A percentile compares a stretch with the other conserved stretches of the same genome.
Evolutionary conservation across 371 early-diverging fungal genomes (phyloP).

Genomic region (Zancudomyces culisetae): DNA sequence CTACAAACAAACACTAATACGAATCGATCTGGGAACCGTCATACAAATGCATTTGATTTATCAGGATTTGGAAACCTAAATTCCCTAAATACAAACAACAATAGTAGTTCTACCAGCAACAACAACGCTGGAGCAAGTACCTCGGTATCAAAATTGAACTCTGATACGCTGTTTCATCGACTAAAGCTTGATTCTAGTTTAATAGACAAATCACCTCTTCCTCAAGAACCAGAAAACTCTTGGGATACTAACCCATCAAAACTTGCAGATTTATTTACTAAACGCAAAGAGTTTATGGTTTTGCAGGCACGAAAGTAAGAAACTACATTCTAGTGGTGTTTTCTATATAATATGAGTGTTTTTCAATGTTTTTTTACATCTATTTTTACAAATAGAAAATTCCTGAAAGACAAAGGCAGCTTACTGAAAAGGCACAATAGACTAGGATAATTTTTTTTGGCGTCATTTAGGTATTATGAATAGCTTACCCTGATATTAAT

Average conservation of each 20-base stretch:
- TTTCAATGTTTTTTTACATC: too few relatives aligned
- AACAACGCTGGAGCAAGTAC: conserved; percentile 1
- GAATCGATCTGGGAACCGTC: too few relatives aligned
- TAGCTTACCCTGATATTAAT: too few relatives aligned
- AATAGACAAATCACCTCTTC: conserved; percentile 9
- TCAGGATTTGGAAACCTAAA: not conserved
- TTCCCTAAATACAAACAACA: not conserved
- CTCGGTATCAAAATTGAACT: conserved; percentile 7
- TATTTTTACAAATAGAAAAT: too few relatives aligned
- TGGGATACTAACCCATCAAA: conserved; percentile 60
- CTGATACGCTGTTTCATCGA: conserved; percentile 13
- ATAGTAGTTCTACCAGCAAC: not conserved
- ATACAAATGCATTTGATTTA: conserved; percentile 4
- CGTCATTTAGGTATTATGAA: too few relatives aligned
- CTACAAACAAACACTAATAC: too few relatives aligned
- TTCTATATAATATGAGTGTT: too few relatives aligned
- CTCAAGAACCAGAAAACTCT: conserved; percentile 41
- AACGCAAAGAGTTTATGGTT: conserved; percentile 74
- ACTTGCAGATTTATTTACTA: conserved; percentile 51
- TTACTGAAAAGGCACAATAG: too few relatives aligned
- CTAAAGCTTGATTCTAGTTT: conserved; percentile 7
- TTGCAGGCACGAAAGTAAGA: conserved; percentile 43
- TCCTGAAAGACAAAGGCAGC: too few relatives aligned
- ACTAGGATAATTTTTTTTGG: too few relatives aligned
- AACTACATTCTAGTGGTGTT: too few relatives aligned